These are phyloP conservation scores for Komagataella pseudopastoris DNA, from an alignment of 805 yeast genomes.

Conservation along the genomic window DNA sequence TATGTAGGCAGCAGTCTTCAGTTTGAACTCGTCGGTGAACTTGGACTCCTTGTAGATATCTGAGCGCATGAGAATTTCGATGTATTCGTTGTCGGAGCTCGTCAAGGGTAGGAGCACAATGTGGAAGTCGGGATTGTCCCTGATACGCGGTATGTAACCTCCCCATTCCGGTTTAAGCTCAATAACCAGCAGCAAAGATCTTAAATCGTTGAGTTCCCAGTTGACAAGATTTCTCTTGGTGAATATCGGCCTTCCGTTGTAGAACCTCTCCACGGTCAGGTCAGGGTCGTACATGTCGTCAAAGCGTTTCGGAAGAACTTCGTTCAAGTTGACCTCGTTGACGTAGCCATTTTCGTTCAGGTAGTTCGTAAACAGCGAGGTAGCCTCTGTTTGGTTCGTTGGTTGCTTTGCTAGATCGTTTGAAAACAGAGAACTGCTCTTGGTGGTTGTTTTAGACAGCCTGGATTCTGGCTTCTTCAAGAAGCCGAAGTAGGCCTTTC, in stretches of 20 bases:
- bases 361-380: not conserved
- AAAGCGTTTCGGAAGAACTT: conserved; percentile 39
- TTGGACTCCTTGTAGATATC: conserved; percentile 58
- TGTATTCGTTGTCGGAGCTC: conserved; percentile 33
- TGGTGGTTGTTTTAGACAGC: not conserved
- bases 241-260: conserved; percentile 49
- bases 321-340: conserved; percentile 20
- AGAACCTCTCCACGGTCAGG: conserved; percentile 27
- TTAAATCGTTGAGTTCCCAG: conserved; percentile 60
- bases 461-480: not conserved
- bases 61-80: conserved; percentile 34
- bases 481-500: not conserved
- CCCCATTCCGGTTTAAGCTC: conserved; percentile 42
- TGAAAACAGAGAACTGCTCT: not conserved
- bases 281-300: conserved; percentile 48
- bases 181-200: conserved; percentile 47
- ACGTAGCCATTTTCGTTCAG: not conserved
- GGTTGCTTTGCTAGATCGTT: conserved; percentile 3
- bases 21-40: conserved; percentile 36
- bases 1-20: conserved; percentile 50
- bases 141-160: conserved; percentile 19
- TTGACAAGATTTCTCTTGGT: conserved; percentile 49
- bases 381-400: not conserved
- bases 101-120: conserved; percentile 28
- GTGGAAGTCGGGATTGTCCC: conserved; percentile 5